Evolutionary conservation across 768 basidiomycete genomes (phyloP).

Genomic region (Serendipita sp.): DNA sequence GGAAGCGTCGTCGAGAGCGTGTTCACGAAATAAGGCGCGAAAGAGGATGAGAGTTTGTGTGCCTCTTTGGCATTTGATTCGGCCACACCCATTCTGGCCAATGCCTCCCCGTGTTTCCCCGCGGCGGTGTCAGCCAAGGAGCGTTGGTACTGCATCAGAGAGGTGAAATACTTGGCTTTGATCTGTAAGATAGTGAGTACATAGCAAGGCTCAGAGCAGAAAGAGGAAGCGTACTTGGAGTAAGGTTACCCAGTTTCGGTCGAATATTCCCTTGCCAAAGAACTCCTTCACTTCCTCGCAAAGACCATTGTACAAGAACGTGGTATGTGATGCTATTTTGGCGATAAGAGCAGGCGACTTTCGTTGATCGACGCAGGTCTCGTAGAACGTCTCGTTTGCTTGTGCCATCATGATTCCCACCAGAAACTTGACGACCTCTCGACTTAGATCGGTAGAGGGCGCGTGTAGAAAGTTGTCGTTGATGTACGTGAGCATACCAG

Average conservation of each 20-base stretch:
- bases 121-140: constrained; percentile 58
- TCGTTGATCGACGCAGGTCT: constrained; percentile 88
- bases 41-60: constrained; percentile 44
- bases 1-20: constrained; percentile 70
- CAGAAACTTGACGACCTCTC: constrained; percentile 88
- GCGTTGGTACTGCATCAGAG: constrained; percentile 76
- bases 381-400: constrained; percentile 90
- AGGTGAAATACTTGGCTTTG: constrained; percentile 80
- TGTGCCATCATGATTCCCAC: constrained; percentile 80
- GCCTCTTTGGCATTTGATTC: constrained; percentile 77
- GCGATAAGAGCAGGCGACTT: constrained; percentile 60
- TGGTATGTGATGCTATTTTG: constrained; percentile 73
- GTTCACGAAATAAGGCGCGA: constrained; percentile 53
- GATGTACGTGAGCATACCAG: constrained; percentile 96
- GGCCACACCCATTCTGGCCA: constrained; percentile 62
- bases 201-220: background rate
- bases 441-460: constrained; percentile 82
- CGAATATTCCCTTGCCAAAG: constrained; percentile 89
- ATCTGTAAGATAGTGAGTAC: constrained; percentile 30
- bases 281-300: constrained; percentile 91
- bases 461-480: constrained; percentile 99
- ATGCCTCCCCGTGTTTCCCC: constrained; percentile 71
- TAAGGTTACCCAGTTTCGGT: constrained; percentile 82
- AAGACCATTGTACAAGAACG: constrained; percentile 64
- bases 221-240: constrained; percentile 40